Percentiles rank a stretch among this genome's conserved stretches.
Evolutionary conservation across 2,329 filamentous ascomycete species (phyloP).

Genomic region (Epichloe sylvatica): DNA sequence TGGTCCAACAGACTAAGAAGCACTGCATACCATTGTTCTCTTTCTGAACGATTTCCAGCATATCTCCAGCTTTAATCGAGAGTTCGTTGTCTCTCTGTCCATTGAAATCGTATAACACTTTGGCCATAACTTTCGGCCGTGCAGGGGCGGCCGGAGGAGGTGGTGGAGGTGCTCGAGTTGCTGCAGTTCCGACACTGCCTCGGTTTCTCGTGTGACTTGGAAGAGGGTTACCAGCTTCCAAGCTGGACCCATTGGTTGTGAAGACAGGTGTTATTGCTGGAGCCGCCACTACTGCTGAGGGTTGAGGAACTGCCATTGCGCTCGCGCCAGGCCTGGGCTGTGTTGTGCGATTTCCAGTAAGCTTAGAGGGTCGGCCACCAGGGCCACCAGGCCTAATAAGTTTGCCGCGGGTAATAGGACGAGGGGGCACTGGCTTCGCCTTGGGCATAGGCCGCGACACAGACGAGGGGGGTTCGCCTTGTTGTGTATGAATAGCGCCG

Average conservation of each 20-base stretch:
- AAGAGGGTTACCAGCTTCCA: constrained; percentile 16
- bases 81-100: constrained; percentile 79
- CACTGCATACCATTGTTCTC: constrained; percentile 70
- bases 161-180: constrained; percentile 45
- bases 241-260: constrained; percentile 2
- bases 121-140: constrained; percentile 61
- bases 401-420: constrained; percentile 86
- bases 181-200: constrained; percentile 36
- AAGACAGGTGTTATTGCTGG: background rate
- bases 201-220: constrained; percentile 41
- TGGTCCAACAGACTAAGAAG: background rate
- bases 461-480: constrained; percentile 75
- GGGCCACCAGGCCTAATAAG: constrained; percentile 85
- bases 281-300: constrained; percentile 16
- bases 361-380: constrained; percentile 62
- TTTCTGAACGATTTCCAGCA: constrained; percentile 85
- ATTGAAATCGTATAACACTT: constrained; percentile 83
- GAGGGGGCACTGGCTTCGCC: constrained; percentile 70
- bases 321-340: constrained; percentile 29
- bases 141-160: constrained; percentile 50
- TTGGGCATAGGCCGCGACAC: constrained; percentile 74
- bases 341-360: constrained; percentile 36
- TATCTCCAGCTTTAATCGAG: constrained; percentile 61
- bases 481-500: constrained; percentile 71
- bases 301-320: constrained; percentile 19